Percentiles rank a stretch among this genome's conserved stretches.
Evolutionary conservation across 371 early-diverging fungal genomes (phyloP).

Genomic region (Apophysomyces sp.): DNA sequence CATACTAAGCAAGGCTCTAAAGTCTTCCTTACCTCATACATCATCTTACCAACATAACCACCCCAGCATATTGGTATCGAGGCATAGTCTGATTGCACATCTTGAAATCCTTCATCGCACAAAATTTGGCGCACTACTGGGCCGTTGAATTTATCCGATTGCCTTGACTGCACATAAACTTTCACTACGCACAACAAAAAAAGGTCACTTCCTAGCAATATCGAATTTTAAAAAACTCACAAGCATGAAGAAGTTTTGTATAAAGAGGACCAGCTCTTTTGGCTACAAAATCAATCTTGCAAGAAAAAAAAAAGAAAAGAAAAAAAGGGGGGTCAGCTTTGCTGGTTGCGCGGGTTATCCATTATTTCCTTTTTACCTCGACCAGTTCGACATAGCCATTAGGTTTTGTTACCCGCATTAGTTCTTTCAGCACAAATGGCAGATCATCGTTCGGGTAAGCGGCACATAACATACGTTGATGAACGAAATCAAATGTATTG

Average conservation of each 20-base stretch:
- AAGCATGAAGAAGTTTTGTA: background rate
- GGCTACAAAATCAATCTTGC: constrained; percentile 12
- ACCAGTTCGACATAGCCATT: constrained; percentile 39
- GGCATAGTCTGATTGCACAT: constrained; percentile 30
- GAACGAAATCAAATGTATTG: constrained; percentile 32
- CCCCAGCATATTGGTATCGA: constrained; percentile 47
- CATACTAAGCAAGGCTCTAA: background rate
- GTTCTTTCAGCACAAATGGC: constrained; percentile 16
- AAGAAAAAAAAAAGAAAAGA: background rate
- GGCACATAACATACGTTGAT: constrained; percentile 32
- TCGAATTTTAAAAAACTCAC: background rate
- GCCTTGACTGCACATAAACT: background rate
- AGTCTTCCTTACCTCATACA: constrained; percentile 33
- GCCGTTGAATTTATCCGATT: constrained; percentile 14
- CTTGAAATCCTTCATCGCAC: constrained; percentile 20
- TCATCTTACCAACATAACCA: constrained; percentile 38
- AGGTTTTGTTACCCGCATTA: constrained; percentile 31
- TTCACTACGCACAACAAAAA: background rate
- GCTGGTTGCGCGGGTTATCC: too few species aligned
- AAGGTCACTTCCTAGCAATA: background rate
- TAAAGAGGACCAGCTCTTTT: constrained; percentile 20
- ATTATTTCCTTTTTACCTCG: constrained; percentile 14
- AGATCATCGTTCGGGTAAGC: constrained; percentile 24
- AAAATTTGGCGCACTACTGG: constrained; percentile 14
- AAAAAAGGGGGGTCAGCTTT: too few species aligned